Base-by-base conservation (phyloP, 257 asterid genomes). In the Paraleonurus japonicus region DNA sequence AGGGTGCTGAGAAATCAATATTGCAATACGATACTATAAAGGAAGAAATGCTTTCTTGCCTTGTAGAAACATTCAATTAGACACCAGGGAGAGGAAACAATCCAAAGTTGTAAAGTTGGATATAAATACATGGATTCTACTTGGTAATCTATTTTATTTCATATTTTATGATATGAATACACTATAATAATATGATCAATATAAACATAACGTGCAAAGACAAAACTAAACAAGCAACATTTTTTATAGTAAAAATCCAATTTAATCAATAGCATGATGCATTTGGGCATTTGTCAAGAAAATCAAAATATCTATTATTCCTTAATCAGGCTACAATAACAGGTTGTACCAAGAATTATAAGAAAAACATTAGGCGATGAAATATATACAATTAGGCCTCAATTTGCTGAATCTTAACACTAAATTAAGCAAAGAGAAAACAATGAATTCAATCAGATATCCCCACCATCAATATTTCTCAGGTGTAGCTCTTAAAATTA, bases 401-500 rank as follows among this genome's bases (percentile, higher is more conserved):
- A 50, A 50, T 10, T 7, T 22, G 23, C 61, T 10, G n/a, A 3
- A 54, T 7, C 32, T 8, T 3, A 10, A 51, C 51, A 51, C 58
- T 19, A 19, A 51, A 23, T 54, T 54, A 54, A 23, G 11, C 32
- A 55, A 55, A 23, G 17, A 24, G 15, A 55, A 22, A 11, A 55
- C 17, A 55, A 55, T 55, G 61, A 33, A 20, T 55, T 20, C 33
- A 51, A 19, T 51, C 59, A 51, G 26, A 17, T 45, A 45, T 45
- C 51, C n/a, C 55, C 47, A 26, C 45, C 67, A 30, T 24, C 39
- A 22, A 9, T 58, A 60, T 22, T 43, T 67, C 41, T 35, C 67
- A 3, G 50, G 77, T 12, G 60, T 30, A 7, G 69, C 51, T 8
- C 53, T 63, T 43, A 72, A 62, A 41, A 51, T 72, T 8, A 45